These are phyloP conservation scores for Lactifluus hygrophoroides DNA, from an alignment of 768 basidiomycete species.

Conservation along the genomic window DNA sequence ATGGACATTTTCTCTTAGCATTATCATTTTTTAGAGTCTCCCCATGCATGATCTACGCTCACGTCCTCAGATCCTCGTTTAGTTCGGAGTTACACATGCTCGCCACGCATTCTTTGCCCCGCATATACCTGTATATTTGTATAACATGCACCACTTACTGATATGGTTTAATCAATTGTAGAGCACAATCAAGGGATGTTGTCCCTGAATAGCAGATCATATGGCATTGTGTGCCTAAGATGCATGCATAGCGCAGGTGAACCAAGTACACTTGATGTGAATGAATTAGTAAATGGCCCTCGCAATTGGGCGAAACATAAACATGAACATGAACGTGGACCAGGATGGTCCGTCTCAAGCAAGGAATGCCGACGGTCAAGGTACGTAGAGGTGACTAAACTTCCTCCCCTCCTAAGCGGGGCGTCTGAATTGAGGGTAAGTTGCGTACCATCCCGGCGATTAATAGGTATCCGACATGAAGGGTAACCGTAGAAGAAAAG, in stretches of 20 bases:
- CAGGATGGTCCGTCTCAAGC: background rate
- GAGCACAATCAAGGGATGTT: background rate
- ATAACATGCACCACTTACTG: conserved; percentile 12
- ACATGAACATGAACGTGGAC: too few species aligned
- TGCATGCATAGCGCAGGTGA: conserved; percentile 1
- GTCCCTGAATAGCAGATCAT: conserved; percentile 5
- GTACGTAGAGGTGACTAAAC: conserved; percentile 1
- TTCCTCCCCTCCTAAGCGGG: background rate
- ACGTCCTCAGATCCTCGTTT: background rate
- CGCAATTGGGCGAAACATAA: background rate
- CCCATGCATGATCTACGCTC: background rate
- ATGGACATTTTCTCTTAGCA: background rate
- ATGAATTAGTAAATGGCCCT: background rate
- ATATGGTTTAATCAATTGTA: conserved; percentile 11
- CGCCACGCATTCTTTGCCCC: background rate
- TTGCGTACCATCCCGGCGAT: background rate
- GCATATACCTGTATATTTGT: conserved; percentile 17
- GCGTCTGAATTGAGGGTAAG: background rate
- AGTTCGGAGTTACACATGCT: background rate
- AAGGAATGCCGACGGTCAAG: background rate
- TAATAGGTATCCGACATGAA: conserved; percentile 12
- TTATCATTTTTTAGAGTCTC: background rate
- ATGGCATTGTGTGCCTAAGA: background rate
- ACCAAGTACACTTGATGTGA: conserved; percentile 4
- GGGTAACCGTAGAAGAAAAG: background rate